Percentiles rank a stretch among this genome's conserved stretches.
phyloP scores from a whole-genome alignment of 2,329 filamentous ascomycete genomes.

The Ophiostoma australiae region DNA sequence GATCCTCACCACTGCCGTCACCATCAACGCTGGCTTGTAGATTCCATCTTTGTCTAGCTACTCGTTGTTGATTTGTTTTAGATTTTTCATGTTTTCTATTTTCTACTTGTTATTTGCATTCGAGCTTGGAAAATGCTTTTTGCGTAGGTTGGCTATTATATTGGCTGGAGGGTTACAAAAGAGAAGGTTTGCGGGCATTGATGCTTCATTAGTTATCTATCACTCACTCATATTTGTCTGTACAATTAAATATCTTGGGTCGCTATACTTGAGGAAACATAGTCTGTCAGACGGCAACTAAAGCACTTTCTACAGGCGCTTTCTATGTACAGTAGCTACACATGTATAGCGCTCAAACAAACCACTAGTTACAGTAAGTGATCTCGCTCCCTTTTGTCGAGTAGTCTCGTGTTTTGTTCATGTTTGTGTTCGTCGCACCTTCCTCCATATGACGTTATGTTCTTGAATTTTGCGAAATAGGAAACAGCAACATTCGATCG shows the following conservation, averaged over 20 bases:
- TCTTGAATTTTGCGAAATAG: not conserved
- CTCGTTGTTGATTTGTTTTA: not conserved
- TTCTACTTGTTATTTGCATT: not conserved
- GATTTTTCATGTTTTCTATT: not conserved
- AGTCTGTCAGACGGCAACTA: too few species aligned
- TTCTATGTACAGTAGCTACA: not conserved
- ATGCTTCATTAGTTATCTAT: not conserved
- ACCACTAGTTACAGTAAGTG: not conserved
- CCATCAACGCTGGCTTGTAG: conserved; percentile 31
- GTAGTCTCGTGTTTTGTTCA: not conserved
- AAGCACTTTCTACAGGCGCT: too few species aligned
- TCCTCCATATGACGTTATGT: not conserved
- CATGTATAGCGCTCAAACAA: not conserved
- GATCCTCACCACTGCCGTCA: conserved; percentile 66
- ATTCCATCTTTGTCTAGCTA: too few species aligned
- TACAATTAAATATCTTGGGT: not conserved
- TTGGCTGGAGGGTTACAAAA: not conserved
- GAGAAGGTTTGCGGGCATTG: not conserved
- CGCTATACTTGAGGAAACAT: not conserved
- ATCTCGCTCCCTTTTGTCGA: not conserved
- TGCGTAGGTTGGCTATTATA: not conserved
- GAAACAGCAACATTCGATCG: not conserved
- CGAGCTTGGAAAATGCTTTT: not conserved
- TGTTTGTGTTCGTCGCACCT: not conserved
- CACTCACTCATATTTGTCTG: not conserved